Conservation (phyloP, 768 basidiomycete genomes). For the Mycena albidolilacea region DNA sequence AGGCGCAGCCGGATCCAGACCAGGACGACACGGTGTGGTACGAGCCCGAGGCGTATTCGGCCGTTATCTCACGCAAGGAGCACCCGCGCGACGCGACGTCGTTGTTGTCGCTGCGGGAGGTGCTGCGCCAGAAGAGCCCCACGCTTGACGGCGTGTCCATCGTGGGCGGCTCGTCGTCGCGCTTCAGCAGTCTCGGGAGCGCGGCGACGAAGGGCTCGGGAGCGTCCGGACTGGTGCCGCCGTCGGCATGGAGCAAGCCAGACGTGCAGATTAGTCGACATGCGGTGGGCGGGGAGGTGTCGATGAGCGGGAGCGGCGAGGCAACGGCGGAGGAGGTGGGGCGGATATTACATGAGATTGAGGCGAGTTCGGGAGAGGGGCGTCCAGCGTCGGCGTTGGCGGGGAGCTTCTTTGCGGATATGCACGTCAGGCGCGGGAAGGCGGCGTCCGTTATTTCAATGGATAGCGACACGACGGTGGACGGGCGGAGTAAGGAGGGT, state of each 20-base stretch:
- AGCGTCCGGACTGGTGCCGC: slow-evolving; percentile 45
- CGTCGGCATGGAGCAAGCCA: slow-evolving; percentile 69
- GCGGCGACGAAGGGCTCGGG: slow-evolving; percentile 35
- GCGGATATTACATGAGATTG: slow-evolving; percentile 63
- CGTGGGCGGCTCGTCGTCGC: slow-evolving; percentile 16
- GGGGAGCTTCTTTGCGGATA: slow-evolving; percentile 48
- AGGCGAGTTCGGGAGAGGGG: slow-evolving; percentile 44
- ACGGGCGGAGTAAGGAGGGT: slow-evolving; percentile 35
- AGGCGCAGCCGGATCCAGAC: slow-evolving; percentile 70
- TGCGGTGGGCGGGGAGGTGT: slow-evolving; percentile 65
- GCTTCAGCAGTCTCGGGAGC: slow-evolving; percentile 42
- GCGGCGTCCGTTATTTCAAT: slow-evolving; percentile 58
- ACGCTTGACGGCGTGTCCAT: slow-evolving; percentile 45
- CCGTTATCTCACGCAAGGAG: slow-evolving; percentile 74
- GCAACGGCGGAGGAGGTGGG: slow-evolving; percentile 57
- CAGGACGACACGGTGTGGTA: slow-evolving; percentile 71
- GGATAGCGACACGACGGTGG: slow-evolving; percentile 58
- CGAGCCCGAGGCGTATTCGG: slow-evolving; percentile 72
- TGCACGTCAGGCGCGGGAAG: slow-evolving; percentile 54
- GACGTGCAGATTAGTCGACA: slow-evolving; percentile 68
- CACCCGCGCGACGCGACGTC: slow-evolving; percentile 73
- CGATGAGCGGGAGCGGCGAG: slow-evolving; percentile 45
- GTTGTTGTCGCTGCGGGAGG: slow-evolving; percentile 72
- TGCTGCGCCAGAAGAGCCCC: slow-evolving; percentile 68
- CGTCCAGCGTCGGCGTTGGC: slow-evolving; percentile 48